Evolutionary conservation across 2,329 filamentous ascomycete genomes (phyloP), one percentile per base, ranked within the genome.

Genomic region (Nigrograna mackinnonii): DNA sequence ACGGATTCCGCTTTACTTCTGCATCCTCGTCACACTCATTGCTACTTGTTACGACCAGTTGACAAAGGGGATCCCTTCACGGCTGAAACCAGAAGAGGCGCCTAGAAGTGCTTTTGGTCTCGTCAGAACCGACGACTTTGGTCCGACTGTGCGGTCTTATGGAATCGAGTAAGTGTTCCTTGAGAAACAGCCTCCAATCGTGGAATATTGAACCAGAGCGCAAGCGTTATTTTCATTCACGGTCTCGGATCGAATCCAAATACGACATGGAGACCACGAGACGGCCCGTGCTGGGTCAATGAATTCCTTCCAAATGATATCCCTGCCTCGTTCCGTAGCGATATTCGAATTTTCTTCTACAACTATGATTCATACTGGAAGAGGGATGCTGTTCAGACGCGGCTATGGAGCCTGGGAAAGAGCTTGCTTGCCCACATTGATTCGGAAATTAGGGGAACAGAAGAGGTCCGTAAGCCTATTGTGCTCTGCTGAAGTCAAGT

Each of bases 311-410:
- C 43, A 3, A 14, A 43, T 35, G 43, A 46, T 20, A 46, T 46
- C 28, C 43, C 43, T 19, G 26, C 16, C 21, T 4, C 39, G 22
- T 35, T 43, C 17, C 39, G 24, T 18, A 43, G 43, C 20, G 43
- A 43, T 17, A 19, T 39, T 30, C 35, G 31, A 35, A 43, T 46
- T 35, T 43, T 46, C 39, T 46, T 46, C 35, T 46, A 43, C 20
- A 42, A 46, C 35, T 46, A 46, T 30, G 35, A 46, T 24, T 46
- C 39, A 20, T 46, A 46, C 38, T 42, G 39, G 43, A 42, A 46
- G 33, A 41, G 43, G 28, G 43, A 46, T 46, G 43, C 43, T 36
- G 19, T 46, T 4, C 33, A 46, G 33, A 19, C 33, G 21, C 33
- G 39, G 19, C 33, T 46, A n/a, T 14, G 19, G 32, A 46, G 43